phyloP scores from a whole-genome alignment of 1,284 basidiomycete species.

The Amylostereum areolatum region DNA sequence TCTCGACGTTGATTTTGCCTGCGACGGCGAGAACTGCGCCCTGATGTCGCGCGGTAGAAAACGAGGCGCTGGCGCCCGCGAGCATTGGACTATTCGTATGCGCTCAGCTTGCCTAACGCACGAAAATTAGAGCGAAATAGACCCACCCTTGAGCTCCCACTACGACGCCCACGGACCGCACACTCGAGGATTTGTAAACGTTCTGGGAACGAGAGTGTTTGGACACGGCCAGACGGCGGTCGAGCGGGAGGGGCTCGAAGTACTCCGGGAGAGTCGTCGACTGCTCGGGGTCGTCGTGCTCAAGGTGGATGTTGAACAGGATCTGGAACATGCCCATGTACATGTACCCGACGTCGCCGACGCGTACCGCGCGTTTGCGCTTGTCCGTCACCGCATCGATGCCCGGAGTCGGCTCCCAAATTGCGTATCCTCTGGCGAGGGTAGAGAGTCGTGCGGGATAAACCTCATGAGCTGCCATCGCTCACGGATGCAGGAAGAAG shows the following conservation, averaged over 20 bases:
- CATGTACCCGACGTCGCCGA: conserved; percentile 6
- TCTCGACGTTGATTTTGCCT: neutral
- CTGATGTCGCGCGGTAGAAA: neutral
- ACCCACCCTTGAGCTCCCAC: too few species aligned
- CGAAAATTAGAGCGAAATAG: too few species aligned
- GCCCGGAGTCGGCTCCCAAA: conserved; percentile 1
- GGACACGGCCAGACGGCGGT: neutral
- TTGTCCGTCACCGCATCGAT: neutral
- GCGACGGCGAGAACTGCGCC: conserved; percentile 5
- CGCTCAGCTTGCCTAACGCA: too few species aligned
- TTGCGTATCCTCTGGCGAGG: conserved; percentile 1
- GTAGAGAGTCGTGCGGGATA: neutral
- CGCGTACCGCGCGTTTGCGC: neutral
- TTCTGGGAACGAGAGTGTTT: neutral
- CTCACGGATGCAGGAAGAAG: too few species aligned
- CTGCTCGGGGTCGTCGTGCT: neutral
- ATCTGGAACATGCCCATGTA: conserved; percentile 5
- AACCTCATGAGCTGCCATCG: neutral
- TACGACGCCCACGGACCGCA: neutral
- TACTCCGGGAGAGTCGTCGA: neutral
- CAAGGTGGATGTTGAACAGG: conserved; percentile 7
- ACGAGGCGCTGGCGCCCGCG: neutral
- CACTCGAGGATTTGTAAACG: neutral
- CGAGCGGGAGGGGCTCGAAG: conserved; percentile 2
- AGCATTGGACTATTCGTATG: neutral